These are phyloP conservation scores for Sabuloglossum arenarium DNA, from an alignment of 495 filamentous ascomycete species.

Conservation along the genomic window DNA sequence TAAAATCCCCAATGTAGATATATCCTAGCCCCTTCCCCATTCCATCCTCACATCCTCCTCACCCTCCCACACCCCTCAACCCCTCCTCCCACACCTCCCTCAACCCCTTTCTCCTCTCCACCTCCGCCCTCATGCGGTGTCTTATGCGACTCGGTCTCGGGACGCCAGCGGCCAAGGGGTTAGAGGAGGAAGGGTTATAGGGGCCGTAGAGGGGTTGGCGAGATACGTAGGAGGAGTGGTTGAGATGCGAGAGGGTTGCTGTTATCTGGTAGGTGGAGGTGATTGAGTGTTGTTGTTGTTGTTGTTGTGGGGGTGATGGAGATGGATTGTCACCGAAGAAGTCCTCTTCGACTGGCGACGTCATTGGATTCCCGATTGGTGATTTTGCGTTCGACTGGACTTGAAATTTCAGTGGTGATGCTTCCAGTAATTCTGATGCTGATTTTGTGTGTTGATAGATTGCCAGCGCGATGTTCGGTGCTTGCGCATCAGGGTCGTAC, in stretches of 20 bases:
- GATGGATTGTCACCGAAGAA: constrained; percentile 5
- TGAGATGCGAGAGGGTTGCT: not conserved
- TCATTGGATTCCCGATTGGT: too few relatives aligned
- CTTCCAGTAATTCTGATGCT: constrained; percentile 17
- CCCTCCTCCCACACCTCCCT: constrained; percentile 6
- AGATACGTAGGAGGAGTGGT: constrained; percentile 19
- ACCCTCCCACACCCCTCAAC: not conserved
- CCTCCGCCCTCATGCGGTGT: not conserved
- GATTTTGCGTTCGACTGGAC: too few relatives aligned
- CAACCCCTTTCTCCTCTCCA: not conserved
- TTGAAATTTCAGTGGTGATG: constrained; percentile 16
- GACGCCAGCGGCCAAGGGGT: not conserved
- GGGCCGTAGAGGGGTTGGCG: constrained; percentile 17
- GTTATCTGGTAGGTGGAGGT: not conserved
- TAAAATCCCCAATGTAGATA: too few relatives aligned
- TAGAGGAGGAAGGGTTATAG: not conserved
- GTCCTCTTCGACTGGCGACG: not conserved
- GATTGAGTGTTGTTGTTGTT: too few relatives aligned
- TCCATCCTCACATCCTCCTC: constrained; percentile 9
- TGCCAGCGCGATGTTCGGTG: constrained; percentile 19
- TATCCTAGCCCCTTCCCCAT: constrained; percentile 12
- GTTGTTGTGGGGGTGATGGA: constrained; percentile 7
- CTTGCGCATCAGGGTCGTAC: constrained; percentile 18
- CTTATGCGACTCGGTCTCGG: not conserved
- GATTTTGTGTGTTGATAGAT: constrained; percentile 18